These are phyloP conservation scores for Didymella sp. DNA, from an alignment of 2,329 filamentous ascomycete species.

Conservation along the genomic window DNA sequence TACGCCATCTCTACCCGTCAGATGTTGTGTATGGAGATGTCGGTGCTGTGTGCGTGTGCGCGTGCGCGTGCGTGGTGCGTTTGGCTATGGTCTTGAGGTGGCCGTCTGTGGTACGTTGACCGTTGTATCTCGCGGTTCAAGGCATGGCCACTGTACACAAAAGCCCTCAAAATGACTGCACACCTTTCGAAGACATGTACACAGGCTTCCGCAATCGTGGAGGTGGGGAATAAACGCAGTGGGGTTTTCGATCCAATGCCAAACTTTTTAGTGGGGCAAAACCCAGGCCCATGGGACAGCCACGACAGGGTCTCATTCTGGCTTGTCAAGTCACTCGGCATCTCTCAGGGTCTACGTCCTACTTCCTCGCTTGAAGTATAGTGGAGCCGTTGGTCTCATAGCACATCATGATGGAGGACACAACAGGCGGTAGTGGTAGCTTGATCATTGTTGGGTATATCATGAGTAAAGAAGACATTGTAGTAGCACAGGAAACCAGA, in stretches of 20 bases:
- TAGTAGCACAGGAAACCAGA: not conserved
- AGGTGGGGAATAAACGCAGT: slow-evolving; percentile 6
- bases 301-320: slow-evolving; percentile 1
- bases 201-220: not conserved
- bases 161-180: not conserved
- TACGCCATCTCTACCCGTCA: slow-evolving; percentile 26
- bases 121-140: not conserved
- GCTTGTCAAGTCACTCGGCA: not conserved
- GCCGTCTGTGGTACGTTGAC: slow-evolving; percentile 6
- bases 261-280: slow-evolving; percentile 12
- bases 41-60: not conserved
- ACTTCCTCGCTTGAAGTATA: not conserved
- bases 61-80: not conserved
- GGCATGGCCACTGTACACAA: slow-evolving; percentile 3
- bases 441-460: not conserved
- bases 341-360: not conserved
- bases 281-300: slow-evolving; percentile 7
- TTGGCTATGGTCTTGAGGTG: not conserved
- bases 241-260: slow-evolving; percentile 3
- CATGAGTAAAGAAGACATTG: no score
- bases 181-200: not conserved
- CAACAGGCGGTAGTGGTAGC: not conserved
- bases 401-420: not conserved
- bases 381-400: not conserved
- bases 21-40: not conserved